Evolutionary conservation across 495 filamentous ascomycete species (phyloP), one percentile per base, ranked within the genome.

Genomic region (Tuber brumale): DNA sequence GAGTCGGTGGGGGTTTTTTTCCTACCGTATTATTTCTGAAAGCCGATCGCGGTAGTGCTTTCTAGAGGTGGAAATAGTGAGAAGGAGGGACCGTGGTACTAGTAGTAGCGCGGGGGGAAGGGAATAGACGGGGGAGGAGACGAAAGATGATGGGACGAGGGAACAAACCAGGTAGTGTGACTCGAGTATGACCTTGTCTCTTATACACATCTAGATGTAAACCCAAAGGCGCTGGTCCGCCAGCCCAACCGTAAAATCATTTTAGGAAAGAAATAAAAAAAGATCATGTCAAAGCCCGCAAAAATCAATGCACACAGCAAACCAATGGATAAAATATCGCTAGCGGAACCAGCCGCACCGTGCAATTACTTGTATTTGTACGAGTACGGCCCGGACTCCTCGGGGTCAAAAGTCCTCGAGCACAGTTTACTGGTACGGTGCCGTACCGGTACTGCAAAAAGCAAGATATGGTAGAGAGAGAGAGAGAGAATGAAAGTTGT

Each of bases 311-410:
- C 57, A 18, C 57, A 66, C 57, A 31, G 31, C 12, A 16, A 66
- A 31, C 10, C 12, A 31, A 66, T 66, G 12, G 9, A 31, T 18
- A 12, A 66, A 66, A 79, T 80, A 73, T 80, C 73, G 73, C 76
- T 71, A 73, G 76, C 79, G 78, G 73, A 79, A 80, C 78, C 77
- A 79, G 75, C 78, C 73, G 57, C 37, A 61, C 35, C 57, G 76
- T 23, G 5, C 46, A 23, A 23, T 45, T 45, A 45, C 12, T 45
- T 45, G 10, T 23, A 48, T 5, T 21, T 23, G 21, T 66, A 70
- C 31, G 73, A 41, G 21, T 66, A 70, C 31, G 70, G 51, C 48
- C 75, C 74, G 46, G 72, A 46, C 46, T 27, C 51, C 23, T n/a
- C 9, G 12, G 51, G 9, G 12, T 10, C 12, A 57, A 57, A 57